Conservation (phyloP, 2,329 filamentous ascomycete species). For the Aureobasidium zeae region DNA sequence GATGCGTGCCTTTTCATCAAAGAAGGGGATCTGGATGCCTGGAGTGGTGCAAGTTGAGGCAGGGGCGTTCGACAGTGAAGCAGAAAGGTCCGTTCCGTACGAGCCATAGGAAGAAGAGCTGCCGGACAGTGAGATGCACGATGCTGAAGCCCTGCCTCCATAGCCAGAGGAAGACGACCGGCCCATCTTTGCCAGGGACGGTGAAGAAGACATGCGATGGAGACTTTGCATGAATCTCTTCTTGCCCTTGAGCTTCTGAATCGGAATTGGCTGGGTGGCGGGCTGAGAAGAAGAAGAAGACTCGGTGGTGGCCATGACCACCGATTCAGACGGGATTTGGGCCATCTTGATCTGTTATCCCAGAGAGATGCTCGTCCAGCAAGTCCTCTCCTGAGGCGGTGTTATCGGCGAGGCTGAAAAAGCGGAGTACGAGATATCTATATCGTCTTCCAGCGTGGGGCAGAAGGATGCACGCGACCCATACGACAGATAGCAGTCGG, state of each 20-base stretch:
- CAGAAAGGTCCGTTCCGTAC: constrained; percentile 46
- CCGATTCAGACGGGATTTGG: constrained; percentile 8
- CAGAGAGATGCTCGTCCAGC: background rate
- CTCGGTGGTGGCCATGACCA: constrained; percentile 7
- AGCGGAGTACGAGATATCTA: constrained; percentile 1
- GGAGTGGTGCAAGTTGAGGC: constrained; percentile 43
- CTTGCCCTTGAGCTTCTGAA: constrained; percentile 57
- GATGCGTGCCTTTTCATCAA: constrained; percentile 47
- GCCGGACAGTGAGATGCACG: constrained; percentile 52
- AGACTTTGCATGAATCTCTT: constrained; percentile 63
- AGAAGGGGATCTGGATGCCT: constrained; percentile 36
- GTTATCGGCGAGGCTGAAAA: constrained; percentile 7
- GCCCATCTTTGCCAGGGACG: constrained; percentile 56
- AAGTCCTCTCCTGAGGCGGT: background rate
- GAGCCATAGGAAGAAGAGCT: constrained; percentile 42
- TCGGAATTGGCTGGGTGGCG: background rate
- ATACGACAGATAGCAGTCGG: background rate
- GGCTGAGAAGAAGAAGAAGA: background rate
- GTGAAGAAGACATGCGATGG: constrained; percentile 73
- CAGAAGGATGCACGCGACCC: constrained; percentile 11
- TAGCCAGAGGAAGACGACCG: constrained; percentile 59
- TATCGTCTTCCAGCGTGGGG: too few relatives aligned
- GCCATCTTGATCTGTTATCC: constrained; percentile 13
- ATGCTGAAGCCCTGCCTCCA: constrained; percentile 53
- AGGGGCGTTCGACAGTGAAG: constrained; percentile 47